Base-by-base conservation (phyloP, 345 rosid genomes). In the Moringa oleifera region DNA sequence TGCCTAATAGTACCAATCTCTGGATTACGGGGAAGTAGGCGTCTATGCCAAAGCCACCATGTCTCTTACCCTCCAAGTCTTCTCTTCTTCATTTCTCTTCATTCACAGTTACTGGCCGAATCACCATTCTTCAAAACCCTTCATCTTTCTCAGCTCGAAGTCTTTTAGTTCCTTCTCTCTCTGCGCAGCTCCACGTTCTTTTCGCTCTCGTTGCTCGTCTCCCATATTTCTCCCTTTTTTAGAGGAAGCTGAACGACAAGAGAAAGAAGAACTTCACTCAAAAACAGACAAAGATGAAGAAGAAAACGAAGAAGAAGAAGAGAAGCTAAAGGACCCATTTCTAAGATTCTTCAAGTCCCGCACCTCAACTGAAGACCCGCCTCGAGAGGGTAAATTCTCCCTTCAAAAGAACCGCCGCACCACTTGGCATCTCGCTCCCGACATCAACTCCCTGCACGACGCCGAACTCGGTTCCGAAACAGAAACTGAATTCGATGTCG, bases 391-490 rank as follows among this genome's bases (percentile, higher is more conserved):
- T 36, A 81, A 77, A 65, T 36, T 89, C 59, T 59, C 85, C 45
- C 84, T 83, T 65, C 83, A 85, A 58, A 74, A 55, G 58, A 81
- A 85, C 63, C 91, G 98, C 64, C 87, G 90, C 65, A 61, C 90
- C 25, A 77, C 80, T 0, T 86, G 96, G 96, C 96, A 66, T 53
- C 76, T 91, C 15, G 80, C 91, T 22, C 64, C 76, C 6, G 56
- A 76, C 49, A 71, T 79, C 58, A 25, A 59, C 25, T 69, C 71
- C 66, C 11, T 58, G n/a, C 54, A 20, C 0, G 67, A 67, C 16
- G 49, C 73, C 2, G 66, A 49, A 20, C 21, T n/a, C n/a, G n/a
- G n/a, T n/a, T n/a, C n/a, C n/a, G n/a, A n/a, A n/a, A n/a, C 81
- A 10, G 83, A 80, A 4, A 22, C 50, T 1, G 63, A 68, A 1